These are phyloP conservation scores for Hordeum marinum DNA, from an alignment of 176 grass and related monocot species.

Conservation along the genomic window DNA sequence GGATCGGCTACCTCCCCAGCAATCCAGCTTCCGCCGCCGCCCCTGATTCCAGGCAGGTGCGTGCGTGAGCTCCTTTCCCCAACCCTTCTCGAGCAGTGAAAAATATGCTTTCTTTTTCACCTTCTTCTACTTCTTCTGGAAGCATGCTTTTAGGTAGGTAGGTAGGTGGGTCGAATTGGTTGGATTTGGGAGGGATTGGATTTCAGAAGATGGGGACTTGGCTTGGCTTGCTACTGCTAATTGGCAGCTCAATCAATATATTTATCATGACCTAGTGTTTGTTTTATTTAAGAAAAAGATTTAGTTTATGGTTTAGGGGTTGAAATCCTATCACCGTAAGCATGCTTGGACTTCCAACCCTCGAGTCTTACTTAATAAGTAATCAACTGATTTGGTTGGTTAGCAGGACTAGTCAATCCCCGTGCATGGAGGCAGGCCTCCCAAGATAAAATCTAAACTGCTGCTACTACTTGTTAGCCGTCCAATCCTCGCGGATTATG, in stretches of 20 bases:
- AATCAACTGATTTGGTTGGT: not conserved
- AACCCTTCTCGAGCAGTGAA: not conserved
- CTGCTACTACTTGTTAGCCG: not conserved
- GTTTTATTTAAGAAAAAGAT: not conserved
- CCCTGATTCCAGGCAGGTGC: not conserved
- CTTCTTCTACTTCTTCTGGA: not conserved
- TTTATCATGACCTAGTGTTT: not conserved
- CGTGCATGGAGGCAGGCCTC: too few species aligned
- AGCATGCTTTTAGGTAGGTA: not conserved
- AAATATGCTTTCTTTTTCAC: not conserved
- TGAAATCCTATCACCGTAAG: not conserved
- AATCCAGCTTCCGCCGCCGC: not conserved
- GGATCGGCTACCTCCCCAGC: not conserved
- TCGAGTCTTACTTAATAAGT: not conserved
- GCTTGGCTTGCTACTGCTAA: not conserved
- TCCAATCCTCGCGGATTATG: not conserved
- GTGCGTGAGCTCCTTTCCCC: not conserved
- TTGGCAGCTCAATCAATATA: not conserved
- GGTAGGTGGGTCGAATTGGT: slow-evolving; percentile 22
- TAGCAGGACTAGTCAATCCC: not conserved
- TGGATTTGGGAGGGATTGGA: not conserved
- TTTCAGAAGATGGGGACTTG: not conserved
- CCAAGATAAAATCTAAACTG: not conserved
- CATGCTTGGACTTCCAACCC: not conserved
- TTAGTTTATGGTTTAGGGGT: not conserved